Evolutionary conservation across 2,329 filamentous ascomycete genomes (phyloP), one percentile per base, ranked within the genome.

Genomic region (Bimuria novae-zelandiae): DNA sequence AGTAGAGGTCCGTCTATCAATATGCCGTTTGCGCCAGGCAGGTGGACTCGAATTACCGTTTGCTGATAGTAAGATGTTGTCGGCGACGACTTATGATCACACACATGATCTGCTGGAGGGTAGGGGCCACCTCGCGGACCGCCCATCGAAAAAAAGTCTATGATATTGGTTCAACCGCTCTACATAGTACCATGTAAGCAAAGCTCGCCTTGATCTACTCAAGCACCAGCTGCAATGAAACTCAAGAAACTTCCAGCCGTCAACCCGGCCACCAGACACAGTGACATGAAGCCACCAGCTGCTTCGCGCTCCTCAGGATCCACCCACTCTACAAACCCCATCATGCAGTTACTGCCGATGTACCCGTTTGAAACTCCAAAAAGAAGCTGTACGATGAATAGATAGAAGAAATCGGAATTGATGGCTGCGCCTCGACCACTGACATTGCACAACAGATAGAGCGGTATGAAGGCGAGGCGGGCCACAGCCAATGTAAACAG

Each of bases 381-480:
- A 0, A 88, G 76, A 12, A 94, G 74, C 75, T 97, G 92, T 33
- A 97, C 89, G 17, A 94, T 68, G 22, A 91, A 72, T 8, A 97
- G 79, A 65, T 97, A 99, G 75, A 97, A 97, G 41, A 89, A 75
- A 69, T 99, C 94, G 61, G 91, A 96, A 23, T 81, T 69, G 19
- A 97, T 80, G 7, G 83, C 77, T 1, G 73, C 73, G 0, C 92
- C 92, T 14, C 82, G 80, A 1, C 89, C 90, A 48, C 86, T 80
- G 53, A 97, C 81, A 69, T 99, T 99, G 79, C 94, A 99, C 41
- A 97, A 80, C 25, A 91, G 77, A 68, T 97, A 99, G 32, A 97
- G 74, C 0, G 93, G 93, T 32, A 97, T 79, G 67, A 93, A 95
- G 0, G 79, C 77, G 0, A 87, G 66, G 27, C 94, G 84, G 2